These are phyloP conservation scores for Chlorella sp. DNA, from an alignment of 139 green algal species.

Conservation along the genomic window DNA sequence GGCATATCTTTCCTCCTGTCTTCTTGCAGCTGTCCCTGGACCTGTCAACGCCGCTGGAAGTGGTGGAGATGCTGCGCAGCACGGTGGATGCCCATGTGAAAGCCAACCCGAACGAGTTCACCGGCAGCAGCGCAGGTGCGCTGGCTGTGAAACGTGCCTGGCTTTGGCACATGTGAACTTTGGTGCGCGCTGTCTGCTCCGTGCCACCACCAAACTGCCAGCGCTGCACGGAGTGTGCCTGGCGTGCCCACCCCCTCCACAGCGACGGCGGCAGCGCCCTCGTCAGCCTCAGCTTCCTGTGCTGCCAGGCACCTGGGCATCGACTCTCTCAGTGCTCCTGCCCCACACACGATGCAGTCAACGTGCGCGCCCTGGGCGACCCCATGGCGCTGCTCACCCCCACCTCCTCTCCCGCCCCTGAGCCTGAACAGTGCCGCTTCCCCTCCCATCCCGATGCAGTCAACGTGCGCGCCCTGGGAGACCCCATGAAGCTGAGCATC, in stretches of 20 bases:
- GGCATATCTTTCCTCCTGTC: neutral
- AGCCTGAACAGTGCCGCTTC: no score
- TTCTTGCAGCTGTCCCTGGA: conserved; percentile 49
- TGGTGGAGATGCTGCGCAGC: conserved; percentile 45
- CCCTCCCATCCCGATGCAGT: conserved; percentile 8
- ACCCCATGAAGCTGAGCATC: conserved; percentile 48
- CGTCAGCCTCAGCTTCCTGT: neutral
- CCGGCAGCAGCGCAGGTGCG: conserved; percentile 3
- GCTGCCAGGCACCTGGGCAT: no score
- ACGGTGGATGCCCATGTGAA: conserved; percentile 8
- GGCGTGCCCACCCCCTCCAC: no score
- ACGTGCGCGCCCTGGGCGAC: no score
- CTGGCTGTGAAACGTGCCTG: no score
- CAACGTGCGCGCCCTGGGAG: conserved; percentile 21
- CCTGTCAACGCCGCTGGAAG: conserved; percentile 29
- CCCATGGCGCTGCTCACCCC: neutral
- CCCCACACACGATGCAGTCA: no score
- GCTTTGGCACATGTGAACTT: no score
- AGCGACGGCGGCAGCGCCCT: no score
- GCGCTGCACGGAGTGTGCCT: no score
- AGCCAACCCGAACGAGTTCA: neutral
- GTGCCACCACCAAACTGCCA: no score
- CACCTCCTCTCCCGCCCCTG: neutral
- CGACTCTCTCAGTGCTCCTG: no score
- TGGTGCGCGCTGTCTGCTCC: no score